These are phyloP conservation scores for Croton setiger DNA, from an alignment of 441 rosid genomes.

Conservation along the genomic window DNA sequence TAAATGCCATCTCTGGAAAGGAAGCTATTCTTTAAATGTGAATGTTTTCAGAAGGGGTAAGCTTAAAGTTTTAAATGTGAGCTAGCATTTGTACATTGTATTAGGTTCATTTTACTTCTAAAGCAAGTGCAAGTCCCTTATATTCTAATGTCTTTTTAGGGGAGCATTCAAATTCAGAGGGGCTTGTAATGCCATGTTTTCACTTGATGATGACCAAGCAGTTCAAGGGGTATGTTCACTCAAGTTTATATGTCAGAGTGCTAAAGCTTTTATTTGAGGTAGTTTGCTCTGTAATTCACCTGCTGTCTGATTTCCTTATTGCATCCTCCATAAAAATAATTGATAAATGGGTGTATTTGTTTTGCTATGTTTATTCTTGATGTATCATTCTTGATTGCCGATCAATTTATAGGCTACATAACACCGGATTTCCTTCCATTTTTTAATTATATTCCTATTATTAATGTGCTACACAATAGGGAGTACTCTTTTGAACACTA, in stretches of 20 bases:
- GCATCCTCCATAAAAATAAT: slow-evolving; percentile 22
- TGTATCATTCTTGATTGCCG: too few relatives aligned
- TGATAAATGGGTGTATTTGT: too few relatives aligned
- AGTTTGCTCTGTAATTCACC: slow-evolving; percentile 19
- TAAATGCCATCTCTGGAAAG: slow-evolving; percentile 54
- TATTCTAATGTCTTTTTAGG: slow-evolving; percentile 30
- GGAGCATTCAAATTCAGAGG: slow-evolving; percentile 96
- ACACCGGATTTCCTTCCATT: too few relatives aligned
- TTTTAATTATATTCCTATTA: too few relatives aligned
- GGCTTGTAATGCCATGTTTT: slow-evolving; percentile 77
- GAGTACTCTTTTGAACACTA: too few relatives aligned
- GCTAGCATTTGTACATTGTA: too few relatives aligned
- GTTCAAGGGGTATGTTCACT: slow-evolving; percentile 68
- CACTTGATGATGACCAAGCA: slow-evolving; percentile 59
- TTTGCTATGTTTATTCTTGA: too few relatives aligned
- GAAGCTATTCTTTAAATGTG: slow-evolving; percentile 72
- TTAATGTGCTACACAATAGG: too few relatives aligned
- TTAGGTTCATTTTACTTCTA: slow-evolving; percentile 5
- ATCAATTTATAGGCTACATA: too few relatives aligned
- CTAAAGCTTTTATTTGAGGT: slow-evolving; percentile 26
- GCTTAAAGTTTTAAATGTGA: slow-evolving; percentile 15
- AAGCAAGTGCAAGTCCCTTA: slow-evolving; percentile 12
- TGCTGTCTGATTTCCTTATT: slow-evolving; percentile 16
- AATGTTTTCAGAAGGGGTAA: slow-evolving; percentile 92
- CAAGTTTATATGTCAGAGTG: background rate